A percentile compares a stretch with the other conserved stretches of the same genome.
phyloP scores from a whole-genome alignment of 176 grass and related monocot genomes.

The Eragrostis nindensis region DNA sequence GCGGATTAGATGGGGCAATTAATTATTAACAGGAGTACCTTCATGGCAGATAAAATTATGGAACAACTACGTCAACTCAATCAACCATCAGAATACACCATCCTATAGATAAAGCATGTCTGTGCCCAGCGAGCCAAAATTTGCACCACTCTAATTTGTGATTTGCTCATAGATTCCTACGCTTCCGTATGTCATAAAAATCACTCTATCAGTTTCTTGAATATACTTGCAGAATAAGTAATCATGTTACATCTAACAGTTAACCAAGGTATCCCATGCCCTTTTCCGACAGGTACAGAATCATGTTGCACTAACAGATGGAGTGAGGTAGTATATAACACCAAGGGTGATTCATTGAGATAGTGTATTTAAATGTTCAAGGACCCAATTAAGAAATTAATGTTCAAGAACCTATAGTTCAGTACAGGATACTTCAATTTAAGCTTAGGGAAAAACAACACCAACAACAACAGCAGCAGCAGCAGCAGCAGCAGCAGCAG shows the following conservation, averaged over 20 bases:
- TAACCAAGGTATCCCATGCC: neutral
- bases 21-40: no score
- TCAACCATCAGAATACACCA: neutral
- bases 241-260: neutral
- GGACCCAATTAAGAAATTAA: neutral
- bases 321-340: neutral
- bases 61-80: no score
- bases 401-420: neutral
- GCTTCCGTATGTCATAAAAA: neutral
- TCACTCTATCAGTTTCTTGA: neutral
- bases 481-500: no score
- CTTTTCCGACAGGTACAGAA: neutral
- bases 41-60: no score
- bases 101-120: neutral
- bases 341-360: neutral
- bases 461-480: no score
- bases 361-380: neutral
- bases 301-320: neutral
- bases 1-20: neutral
- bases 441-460: slow-evolving; percentile 16
- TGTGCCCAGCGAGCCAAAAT: neutral
- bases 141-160: neutral
- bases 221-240: neutral
- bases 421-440: neutral
- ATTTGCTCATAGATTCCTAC: neutral